Evolutionary conservation across 2,329 filamentous ascomycete genomes (phyloP).

Genomic region (Aquanectria penicillioides): DNA sequence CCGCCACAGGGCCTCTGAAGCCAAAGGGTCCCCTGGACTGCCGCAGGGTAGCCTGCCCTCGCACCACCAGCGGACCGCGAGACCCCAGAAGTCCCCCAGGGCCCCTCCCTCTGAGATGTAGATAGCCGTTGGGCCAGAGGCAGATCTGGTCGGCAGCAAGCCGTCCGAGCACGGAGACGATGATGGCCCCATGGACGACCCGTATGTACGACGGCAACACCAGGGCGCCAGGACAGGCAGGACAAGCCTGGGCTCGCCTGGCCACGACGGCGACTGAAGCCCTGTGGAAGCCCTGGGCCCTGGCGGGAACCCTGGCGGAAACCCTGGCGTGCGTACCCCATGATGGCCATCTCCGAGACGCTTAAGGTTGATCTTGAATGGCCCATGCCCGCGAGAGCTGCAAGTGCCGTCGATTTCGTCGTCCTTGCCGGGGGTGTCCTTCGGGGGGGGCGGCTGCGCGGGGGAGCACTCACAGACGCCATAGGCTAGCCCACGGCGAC

Average conservation of each 20-base stretch:
- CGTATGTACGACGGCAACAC: background rate
- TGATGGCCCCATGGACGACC: constrained; percentile 1
- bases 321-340: no score
- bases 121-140: background rate
- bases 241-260: no score
- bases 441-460: background rate
- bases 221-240: no score
- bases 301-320: no score
- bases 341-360: background rate
- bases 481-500: background rate
- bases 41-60: background rate
- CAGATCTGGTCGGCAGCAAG: background rate
- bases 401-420: constrained; percentile 7
- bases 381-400: background rate
- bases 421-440: background rate
- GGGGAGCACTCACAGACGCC: background rate
- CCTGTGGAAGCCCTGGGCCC: no score
- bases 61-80: background rate
- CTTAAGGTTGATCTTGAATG: background rate
- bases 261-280: no score
- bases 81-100: background rate
- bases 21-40: background rate
- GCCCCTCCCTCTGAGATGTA: background rate
- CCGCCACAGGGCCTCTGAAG: background rate
- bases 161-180: background rate